These are phyloP conservation scores for Plasmodium vinckei DNA, from an alignment of 169 alveolate genomes.

Conservation along the genomic window DNA sequence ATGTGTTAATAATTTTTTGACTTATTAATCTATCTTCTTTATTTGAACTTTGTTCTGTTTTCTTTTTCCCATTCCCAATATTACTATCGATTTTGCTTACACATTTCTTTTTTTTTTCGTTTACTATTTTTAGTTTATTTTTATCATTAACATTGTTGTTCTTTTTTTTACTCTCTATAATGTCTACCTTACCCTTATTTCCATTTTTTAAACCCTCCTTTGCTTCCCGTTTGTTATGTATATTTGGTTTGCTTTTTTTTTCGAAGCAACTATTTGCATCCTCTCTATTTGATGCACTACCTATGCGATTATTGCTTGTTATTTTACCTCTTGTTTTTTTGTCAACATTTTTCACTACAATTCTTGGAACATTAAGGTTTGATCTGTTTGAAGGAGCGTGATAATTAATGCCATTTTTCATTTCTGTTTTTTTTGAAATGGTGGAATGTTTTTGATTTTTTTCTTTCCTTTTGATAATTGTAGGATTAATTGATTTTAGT, in stretches of 20 bases:
- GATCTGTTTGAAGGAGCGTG: too few species aligned
- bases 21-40: constrained; percentile 31
- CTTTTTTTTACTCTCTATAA: not conserved
- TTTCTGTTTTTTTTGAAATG: too few species aligned
- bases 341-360: too few species aligned
- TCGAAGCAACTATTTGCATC: too few species aligned
- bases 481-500: too few species aligned
- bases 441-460: too few species aligned
- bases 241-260: not conserved
- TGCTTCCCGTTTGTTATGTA: not conserved
- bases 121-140: not conserved
- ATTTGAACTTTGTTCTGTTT: constrained; percentile 4
- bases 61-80: not conserved
- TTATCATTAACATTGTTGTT: not conserved
- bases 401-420: too few species aligned
- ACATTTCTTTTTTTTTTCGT: not conserved
- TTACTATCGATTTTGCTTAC: not conserved
- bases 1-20: constrained; percentile 65
- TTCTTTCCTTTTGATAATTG: too few species aligned
- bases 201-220: not conserved
- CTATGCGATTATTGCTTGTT: too few species aligned
- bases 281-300: too few species aligned
- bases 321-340: too few species aligned
- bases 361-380: too few species aligned
- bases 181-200: not conserved